Evolutionary conservation across 345 rosid species (phyloP).

Genomic region (Dipteronia sinensis): DNA sequence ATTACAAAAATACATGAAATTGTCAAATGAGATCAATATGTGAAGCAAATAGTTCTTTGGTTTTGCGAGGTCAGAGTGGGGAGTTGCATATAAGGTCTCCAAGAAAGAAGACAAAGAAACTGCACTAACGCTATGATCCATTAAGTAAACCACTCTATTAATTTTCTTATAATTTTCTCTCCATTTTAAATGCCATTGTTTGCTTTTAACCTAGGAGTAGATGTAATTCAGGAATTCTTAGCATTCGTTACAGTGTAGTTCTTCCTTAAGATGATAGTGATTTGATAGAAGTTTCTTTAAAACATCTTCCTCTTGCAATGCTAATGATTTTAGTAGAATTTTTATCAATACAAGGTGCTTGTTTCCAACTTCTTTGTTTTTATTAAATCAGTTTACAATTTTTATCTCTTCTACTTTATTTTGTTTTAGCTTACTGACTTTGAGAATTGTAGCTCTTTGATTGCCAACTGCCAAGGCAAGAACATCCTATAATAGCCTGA

Average conservation of each 20-base stretch:
- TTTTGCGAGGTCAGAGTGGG: conserved; percentile 67
- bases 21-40: conserved; percentile 4
- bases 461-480: background rate
- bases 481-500: background rate
- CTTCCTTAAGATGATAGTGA: background rate
- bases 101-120: conserved; percentile 63
- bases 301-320: background rate
- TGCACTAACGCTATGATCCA: conserved; percentile 59
- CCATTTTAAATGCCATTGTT: background rate
- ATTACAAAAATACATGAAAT: background rate
- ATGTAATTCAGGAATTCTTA: background rate
- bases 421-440: background rate
- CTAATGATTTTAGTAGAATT: background rate
- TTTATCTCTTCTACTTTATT: background rate
- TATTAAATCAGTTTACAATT: background rate
- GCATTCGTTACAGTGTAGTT: no score
- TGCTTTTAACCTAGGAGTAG: background rate
- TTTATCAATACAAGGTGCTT: background rate
- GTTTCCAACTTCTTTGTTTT: background rate
- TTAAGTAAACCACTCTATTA: background rate
- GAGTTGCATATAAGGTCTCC: conserved; percentile 82
- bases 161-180: background rate
- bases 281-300: background rate
- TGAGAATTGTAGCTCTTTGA: background rate
- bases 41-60: conserved; percentile 17